These are phyloP conservation scores for Pseudozyma tsukubaensis DNA, from an alignment of 1,284 basidiomycete species.

Conservation along the genomic window DNA sequence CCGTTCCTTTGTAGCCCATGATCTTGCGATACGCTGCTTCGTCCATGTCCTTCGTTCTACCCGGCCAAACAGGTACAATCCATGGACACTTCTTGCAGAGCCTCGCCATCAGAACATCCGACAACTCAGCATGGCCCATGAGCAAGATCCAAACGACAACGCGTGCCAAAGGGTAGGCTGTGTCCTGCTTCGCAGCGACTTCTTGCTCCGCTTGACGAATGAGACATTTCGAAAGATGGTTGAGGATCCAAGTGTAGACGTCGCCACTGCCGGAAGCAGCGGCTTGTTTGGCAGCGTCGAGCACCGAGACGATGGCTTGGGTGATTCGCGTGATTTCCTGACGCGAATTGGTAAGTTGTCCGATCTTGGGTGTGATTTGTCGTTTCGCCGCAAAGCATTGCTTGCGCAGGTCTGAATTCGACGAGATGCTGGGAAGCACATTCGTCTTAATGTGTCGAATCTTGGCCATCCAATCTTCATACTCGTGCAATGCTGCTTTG, in stretches of 20 bases:
- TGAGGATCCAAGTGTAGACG: constrained; percentile 81
- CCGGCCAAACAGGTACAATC: constrained; percentile 71
- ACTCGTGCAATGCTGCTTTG: constrained; percentile 47
- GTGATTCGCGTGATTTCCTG: constrained; percentile 80
- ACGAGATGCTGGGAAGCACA: constrained; percentile 81
- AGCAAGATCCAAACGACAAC: constrained; percentile 78
- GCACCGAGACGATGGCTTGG: constrained; percentile 75
- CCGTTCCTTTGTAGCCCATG: constrained; percentile 75
- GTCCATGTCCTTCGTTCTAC: constrained; percentile 45
- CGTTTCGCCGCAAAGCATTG: constrained; percentile 76
- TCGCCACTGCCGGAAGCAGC: constrained; percentile 63
- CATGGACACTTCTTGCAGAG: constrained; percentile 82
- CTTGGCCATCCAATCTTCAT: constrained; percentile 49
- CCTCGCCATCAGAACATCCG: constrained; percentile 83
- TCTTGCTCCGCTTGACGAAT: constrained; percentile 94
- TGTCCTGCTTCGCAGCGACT: constrained; percentile 86
- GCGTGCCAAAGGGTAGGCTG: constrained; percentile 83
- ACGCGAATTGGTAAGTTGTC: constrained; percentile 86
- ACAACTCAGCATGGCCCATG: constrained; percentile 74
- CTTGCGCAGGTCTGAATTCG: constrained; percentile 72
- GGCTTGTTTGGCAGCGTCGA: constrained; percentile 67
- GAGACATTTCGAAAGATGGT: constrained; percentile 86
- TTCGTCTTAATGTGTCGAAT: constrained; percentile 78
- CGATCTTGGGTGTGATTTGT: constrained; percentile 88
- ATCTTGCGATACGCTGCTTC: constrained; percentile 76